A percentile compares a stretch with the other conserved stretches of the same genome.
Evolutionary conservation across 345 rosid species (phyloP).

Genomic region (Brassica nigra): DNA sequence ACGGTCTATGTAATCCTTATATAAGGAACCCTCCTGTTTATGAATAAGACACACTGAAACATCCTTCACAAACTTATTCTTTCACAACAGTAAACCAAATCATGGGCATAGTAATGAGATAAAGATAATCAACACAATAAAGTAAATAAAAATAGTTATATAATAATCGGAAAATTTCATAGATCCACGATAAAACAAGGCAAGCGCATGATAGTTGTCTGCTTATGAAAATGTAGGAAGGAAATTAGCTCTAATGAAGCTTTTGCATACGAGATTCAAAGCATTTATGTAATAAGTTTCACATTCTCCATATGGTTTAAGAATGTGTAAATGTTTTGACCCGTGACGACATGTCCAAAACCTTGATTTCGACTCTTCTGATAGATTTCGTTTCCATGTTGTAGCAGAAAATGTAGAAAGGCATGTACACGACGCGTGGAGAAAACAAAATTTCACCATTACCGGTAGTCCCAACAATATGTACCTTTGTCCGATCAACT

Average conservation of each 20-base stretch:
- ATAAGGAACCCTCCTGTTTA: too few relatives aligned
- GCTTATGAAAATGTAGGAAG: background rate
- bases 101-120: background rate
- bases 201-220: too few relatives aligned
- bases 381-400: background rate
- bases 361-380: background rate
- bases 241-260: background rate
- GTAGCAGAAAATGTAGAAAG: constrained; percentile 1
- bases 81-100: background rate
- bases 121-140: background rate
- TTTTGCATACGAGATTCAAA: background rate
- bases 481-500: background rate
- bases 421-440: background rate
- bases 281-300: background rate
- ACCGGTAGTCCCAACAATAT: background rate
- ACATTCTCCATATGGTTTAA: constrained; percentile 10
- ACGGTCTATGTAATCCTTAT: too few relatives aligned
- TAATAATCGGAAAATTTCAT: too few relatives aligned
- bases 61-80: too few relatives aligned
- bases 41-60: too few relatives aligned
- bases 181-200: background rate
- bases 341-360: background rate
- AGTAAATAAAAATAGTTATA: background rate
- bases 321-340: background rate
- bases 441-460: background rate